Evolutionary conservation across 2,329 filamentous ascomycete species (phyloP).

Genomic region (Raffaelea albimanens): DNA sequence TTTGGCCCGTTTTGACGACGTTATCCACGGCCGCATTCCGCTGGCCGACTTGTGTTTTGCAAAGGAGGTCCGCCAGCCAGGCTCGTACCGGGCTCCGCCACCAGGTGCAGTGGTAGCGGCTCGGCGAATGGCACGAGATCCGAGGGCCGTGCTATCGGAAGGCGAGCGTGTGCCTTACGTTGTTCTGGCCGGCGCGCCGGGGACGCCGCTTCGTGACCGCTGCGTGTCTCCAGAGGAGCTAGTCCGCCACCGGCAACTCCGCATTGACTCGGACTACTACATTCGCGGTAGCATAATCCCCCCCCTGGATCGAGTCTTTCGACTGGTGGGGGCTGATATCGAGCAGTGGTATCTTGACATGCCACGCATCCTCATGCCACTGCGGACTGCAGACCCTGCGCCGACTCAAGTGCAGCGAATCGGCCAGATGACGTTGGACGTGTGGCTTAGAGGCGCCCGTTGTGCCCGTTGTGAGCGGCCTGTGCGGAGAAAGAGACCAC

Average conservation of each 20-base stretch:
- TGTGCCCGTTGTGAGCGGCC: constrained; percentile 69
- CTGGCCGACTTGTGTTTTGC: constrained; percentile 96
- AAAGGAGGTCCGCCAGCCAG: constrained; percentile 66
- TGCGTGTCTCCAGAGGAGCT: constrained; percentile 82
- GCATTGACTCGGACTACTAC: constrained; percentile 92
- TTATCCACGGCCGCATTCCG: constrained; percentile 79
- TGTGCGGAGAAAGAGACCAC: constrained; percentile 20
- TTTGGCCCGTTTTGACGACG: constrained; percentile 70
- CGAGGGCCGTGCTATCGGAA: constrained; percentile 82
- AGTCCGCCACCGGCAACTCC: constrained; percentile 57
- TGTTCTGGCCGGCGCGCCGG: constrained; percentile 79
- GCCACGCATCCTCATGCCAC: constrained; percentile 71
- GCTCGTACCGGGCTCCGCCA: constrained; percentile 75
- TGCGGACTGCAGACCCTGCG: constrained; percentile 29
- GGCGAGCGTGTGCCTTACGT: constrained; percentile 94
- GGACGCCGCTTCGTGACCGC: constrained; percentile 75
- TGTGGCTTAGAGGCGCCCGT: constrained; percentile 74
- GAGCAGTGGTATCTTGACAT: constrained; percentile 91
- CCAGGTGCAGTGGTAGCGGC: constrained; percentile 85
- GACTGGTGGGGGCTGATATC: constrained; percentile 81
- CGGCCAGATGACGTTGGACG: constrained; percentile 71
- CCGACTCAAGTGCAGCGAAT: constrained; percentile 12
- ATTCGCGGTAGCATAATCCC: constrained; percentile 94
- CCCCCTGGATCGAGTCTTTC: constrained; percentile 91
- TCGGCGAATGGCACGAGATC: constrained; percentile 76